Conservation (phyloP, 2,329 filamentous ascomycete genomes). For the Neophaeococcomyces mojaviensis region DNA sequence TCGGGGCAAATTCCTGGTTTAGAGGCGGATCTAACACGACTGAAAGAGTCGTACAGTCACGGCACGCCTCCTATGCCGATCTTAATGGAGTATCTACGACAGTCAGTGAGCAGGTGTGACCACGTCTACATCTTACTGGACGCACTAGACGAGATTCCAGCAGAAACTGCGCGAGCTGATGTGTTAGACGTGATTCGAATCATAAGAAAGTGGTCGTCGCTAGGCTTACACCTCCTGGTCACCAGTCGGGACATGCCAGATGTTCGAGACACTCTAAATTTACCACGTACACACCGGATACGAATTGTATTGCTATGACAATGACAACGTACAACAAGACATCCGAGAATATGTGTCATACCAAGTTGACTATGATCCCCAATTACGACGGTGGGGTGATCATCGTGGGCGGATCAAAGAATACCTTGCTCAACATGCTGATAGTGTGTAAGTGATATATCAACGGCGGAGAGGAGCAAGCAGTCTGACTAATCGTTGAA, state of each 20-base stretch:
- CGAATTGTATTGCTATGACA: constrained; percentile 9
- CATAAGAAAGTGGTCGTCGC: constrained; percentile 14
- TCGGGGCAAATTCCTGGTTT: constrained; percentile 16
- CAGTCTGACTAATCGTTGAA: constrained; percentile 6
- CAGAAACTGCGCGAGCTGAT: constrained; percentile 9
- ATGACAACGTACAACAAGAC: constrained; percentile 13
- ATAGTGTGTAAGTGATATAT: constrained; percentile 14
- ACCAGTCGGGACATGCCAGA: constrained; percentile 19
- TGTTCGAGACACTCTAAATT: constrained; percentile 14
- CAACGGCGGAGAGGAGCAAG: constrained; percentile 3
- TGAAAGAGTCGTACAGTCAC: constrained; percentile 11
- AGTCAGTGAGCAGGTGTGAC: constrained; percentile 9
- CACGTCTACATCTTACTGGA: constrained; percentile 21
- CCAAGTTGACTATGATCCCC: constrained; percentile 9
- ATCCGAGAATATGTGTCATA: constrained; percentile 8
- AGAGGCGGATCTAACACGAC: constrained; percentile 15
- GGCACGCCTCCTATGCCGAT: constrained; percentile 11
- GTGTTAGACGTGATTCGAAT: constrained; percentile 11
- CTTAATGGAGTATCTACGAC: constrained; percentile 14
- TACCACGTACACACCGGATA: background rate
- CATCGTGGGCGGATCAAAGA: constrained; percentile 9
- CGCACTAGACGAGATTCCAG: constrained; percentile 21
- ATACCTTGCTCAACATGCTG: constrained; percentile 11
- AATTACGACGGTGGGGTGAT: constrained; percentile 6
- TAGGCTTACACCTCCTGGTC: constrained; percentile 17